These are phyloP conservation scores for Russula olivacea DNA, from an alignment of 768 basidiomycete species.

Conservation along the genomic window DNA sequence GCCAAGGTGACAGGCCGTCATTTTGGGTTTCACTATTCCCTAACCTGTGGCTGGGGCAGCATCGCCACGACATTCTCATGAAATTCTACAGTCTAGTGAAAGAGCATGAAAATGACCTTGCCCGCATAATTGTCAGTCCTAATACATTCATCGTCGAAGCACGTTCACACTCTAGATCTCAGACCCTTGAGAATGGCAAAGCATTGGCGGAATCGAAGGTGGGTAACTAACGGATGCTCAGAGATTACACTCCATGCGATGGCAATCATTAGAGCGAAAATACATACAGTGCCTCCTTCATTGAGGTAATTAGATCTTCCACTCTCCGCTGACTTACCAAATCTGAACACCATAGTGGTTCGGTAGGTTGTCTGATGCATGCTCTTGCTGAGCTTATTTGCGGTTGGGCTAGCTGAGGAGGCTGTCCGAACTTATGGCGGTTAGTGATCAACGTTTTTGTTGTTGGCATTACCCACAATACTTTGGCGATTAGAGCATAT, in stretches of 20 bases:
- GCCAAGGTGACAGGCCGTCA: slow-evolving; percentile 53
- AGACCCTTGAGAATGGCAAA: slow-evolving; percentile 97
- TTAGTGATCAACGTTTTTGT: slow-evolving; percentile 29
- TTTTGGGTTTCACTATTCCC: neutral
- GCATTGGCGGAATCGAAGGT: slow-evolving; percentile 79
- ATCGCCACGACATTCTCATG: slow-evolving; percentile 77
- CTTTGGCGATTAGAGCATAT: slow-evolving; percentile 57
- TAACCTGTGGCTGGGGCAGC: slow-evolving; percentile 35
- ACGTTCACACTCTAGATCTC: slow-evolving; percentile 1
- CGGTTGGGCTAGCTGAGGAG: slow-evolving; percentile 63
- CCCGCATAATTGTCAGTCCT: slow-evolving; percentile 63
- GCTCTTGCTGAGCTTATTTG: slow-evolving; percentile 3
- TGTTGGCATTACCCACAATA: neutral
- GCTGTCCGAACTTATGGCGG: slow-evolving; percentile 90
- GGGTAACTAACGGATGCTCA: slow-evolving; percentile 3
- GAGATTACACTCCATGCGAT: neutral
- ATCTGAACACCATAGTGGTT: slow-evolving; percentile 55
- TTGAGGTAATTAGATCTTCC: slow-evolving; percentile 51
- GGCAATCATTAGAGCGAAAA: slow-evolving; percentile 59
- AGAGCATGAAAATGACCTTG: slow-evolving; percentile 81
- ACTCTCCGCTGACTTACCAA: slow-evolving; percentile 25
- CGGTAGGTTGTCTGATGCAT: slow-evolving; percentile 43
- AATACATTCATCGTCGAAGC: neutral
- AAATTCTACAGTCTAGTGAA: slow-evolving; percentile 77
- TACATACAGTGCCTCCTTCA: slow-evolving; percentile 75